Evolutionary conservation across 116 monocot species (phyloP).

Genomic region (Dioscorea cayenensis): DNA sequence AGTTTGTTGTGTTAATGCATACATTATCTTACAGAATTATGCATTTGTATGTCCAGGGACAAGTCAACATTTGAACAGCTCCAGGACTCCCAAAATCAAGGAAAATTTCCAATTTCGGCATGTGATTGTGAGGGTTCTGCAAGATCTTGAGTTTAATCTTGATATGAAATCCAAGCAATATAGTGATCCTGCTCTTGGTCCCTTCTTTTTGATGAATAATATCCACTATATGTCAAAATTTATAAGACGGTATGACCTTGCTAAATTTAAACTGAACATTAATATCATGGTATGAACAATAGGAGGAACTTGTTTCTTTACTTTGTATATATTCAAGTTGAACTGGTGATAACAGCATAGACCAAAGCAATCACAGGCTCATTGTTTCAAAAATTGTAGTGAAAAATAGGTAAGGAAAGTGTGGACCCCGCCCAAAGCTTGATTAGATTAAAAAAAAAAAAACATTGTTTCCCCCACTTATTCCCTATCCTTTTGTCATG

Average conservation of each 20-base stretch:
- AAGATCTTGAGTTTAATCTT: constrained; percentile 67
- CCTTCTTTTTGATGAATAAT: constrained; percentile 85
- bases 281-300: not conserved
- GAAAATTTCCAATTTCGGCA: constrained; percentile 43
- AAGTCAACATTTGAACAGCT: constrained; percentile 68
- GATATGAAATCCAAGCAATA: constrained; percentile 83
- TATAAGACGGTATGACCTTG: constrained; percentile 39
- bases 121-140: constrained; percentile 58
- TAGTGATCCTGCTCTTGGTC: constrained; percentile 63
- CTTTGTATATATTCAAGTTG: constrained; percentile 47
- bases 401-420: constrained; percentile 57
- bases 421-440: too few species aligned
- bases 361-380: constrained; percentile 15
- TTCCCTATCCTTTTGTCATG: too few species aligned
- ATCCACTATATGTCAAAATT: constrained; percentile 84
- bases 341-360: constrained; percentile 43
- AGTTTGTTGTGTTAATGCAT: not conserved
- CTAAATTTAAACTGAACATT: not conserved
- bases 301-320: not conserved
- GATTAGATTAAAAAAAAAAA: too few species aligned
- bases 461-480: too few species aligned
- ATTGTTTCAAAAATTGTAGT: constrained; percentile 54
- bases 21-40: not conserved
- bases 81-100: constrained; percentile 40
- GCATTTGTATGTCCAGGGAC: constrained; percentile 33